Evolutionary conservation across 2,329 filamentous ascomycete species (phyloP).

Genomic region (Dothiorella sarmentorum): DNA sequence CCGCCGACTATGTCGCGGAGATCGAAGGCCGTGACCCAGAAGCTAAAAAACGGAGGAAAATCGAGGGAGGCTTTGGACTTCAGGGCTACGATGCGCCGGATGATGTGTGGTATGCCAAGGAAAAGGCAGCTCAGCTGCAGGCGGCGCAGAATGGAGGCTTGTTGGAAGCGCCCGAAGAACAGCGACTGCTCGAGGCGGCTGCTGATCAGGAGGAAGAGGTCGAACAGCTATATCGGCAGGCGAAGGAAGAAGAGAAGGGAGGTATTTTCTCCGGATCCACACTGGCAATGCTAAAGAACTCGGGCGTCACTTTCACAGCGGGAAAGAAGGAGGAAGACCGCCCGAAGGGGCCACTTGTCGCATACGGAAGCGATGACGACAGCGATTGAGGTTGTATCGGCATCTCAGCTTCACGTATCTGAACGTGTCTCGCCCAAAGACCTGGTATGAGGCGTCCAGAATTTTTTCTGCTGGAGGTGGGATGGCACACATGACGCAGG

Average conservation of each 20-base stretch:
- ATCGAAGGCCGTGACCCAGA: conserved; percentile 88
- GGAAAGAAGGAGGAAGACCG: conserved; percentile 53
- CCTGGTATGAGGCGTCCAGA: no score
- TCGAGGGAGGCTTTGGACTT: conserved; percentile 84
- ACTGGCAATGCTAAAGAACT: conserved; percentile 69
- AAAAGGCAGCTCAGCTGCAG: conserved; percentile 63
- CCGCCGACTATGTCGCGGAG: conserved; percentile 86
- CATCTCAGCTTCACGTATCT: no score
- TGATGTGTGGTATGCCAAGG: conserved; percentile 85
- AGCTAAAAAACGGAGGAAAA: conserved; percentile 80
- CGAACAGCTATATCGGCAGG: conserved; percentile 21
- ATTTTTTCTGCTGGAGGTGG: neutral
- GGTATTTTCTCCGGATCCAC: conserved; percentile 82
- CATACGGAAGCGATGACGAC: conserved; percentile 87
- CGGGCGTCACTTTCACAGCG: conserved; percentile 46
- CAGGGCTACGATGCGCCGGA: conserved; percentile 93
- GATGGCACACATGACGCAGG: neutral
- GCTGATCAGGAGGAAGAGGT: conserved; percentile 37
- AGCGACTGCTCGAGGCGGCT: conserved; percentile 45
- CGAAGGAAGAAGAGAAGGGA: conserved; percentile 37
- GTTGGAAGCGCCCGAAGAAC: conserved; percentile 57
- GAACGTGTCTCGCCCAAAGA: no score
- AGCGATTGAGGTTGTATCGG: conserved; percentile 46
- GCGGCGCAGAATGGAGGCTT: conserved; percentile 60
- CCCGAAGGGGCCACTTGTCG: conserved; percentile 71